phyloP scores from a whole-genome alignment of 2,329 filamentous ascomycete species.

The Byssothecium circinans region DNA sequence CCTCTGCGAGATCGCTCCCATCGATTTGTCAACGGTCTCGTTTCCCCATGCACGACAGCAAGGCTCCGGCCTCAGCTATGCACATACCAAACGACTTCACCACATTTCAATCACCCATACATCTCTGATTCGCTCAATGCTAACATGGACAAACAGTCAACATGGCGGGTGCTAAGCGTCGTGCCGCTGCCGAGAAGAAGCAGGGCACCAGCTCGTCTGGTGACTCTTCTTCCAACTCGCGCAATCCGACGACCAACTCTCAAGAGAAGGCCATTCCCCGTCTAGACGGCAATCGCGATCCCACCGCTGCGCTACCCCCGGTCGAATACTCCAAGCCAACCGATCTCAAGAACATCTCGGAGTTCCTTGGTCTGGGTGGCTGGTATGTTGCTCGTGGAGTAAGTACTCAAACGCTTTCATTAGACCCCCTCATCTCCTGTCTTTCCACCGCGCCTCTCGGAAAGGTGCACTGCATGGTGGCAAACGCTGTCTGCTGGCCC shows the following conservation, averaged over 20 bases:
- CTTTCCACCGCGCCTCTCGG: neutral
- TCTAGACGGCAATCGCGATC: slow-evolving; percentile 42
- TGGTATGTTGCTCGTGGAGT: slow-evolving; percentile 43
- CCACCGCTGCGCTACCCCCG: slow-evolving; percentile 8
- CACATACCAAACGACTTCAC: neutral
- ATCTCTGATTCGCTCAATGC: slow-evolving; percentile 9
- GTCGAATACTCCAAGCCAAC: slow-evolving; percentile 30
- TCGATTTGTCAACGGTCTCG: neutral
- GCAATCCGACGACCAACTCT: slow-evolving; percentile 28
- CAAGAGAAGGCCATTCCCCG: slow-evolving; percentile 31
- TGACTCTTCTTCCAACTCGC: slow-evolving; percentile 29
- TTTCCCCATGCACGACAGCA: neutral
- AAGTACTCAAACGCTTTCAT: slow-evolving; percentile 29
- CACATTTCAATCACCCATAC: neutral
- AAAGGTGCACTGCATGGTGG: neutral
- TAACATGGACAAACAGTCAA: slow-evolving; percentile 23
- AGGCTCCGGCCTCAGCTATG: too few relatives aligned
- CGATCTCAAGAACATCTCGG: slow-evolving; percentile 41
- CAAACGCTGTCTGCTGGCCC: neutral
- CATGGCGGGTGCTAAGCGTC: slow-evolving; percentile 46
- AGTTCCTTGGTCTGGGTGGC: slow-evolving; percentile 38
- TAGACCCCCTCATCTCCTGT: neutral
- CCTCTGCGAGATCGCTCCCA: neutral
- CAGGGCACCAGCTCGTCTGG: slow-evolving; percentile 24
- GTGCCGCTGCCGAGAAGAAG: slow-evolving; percentile 32